Base-by-base conservation (phyloP, 1,284 basidiomycete genomes). In the Puccinia novopanici region DNA sequence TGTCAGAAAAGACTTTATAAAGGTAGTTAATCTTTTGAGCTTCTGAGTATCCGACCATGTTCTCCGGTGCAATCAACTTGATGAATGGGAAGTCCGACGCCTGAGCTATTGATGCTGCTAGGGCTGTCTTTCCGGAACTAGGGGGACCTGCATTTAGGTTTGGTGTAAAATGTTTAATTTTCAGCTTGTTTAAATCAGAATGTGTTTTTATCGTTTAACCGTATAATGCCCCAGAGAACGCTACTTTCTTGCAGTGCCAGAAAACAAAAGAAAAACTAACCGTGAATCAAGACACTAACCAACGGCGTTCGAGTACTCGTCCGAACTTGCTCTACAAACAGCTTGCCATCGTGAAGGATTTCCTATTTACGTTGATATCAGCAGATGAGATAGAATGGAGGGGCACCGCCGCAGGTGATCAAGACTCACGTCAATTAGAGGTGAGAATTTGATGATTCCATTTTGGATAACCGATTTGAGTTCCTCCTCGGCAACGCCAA, bases 401-500 rank as follows among this genome's bases (percentile, higher is more conserved):
- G 48, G 27, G 48, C 22, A 54, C n/a, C n/a, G n/a, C 15, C 24
- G 40, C 34, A 70, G 24, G 40, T 30, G 63, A 37, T 6, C 37
- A 52, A 77, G 83, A 83, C 91, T 83, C 84, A 92, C 92, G 86
- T 95, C 90, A 84, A 98, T 88, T 63, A 89, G 87, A 4, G 86
- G 82, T 83, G 92, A 91, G 86, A 91, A 98, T 85, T 95, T 93
- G 83, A 98, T 95, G 86, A 99, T 98, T 15, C 97, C 97, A 85
- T 98, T 98, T 86, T 95, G 92, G 52, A 98, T 92, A 75, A 98
- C 95, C 84, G 93, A 91, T 83, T 92, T 90, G 40, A 99, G 88
- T 87, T 99, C 97, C 86, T 98, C 96, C 87, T 99, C 97, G 2
- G 95, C 91, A 3, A 98, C 94, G 90, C 97, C 97, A 85, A 96